These are phyloP conservation scores for Eimeria sp. DNA, from an alignment of 169 alveolate species.

Conservation along the genomic window DNA sequence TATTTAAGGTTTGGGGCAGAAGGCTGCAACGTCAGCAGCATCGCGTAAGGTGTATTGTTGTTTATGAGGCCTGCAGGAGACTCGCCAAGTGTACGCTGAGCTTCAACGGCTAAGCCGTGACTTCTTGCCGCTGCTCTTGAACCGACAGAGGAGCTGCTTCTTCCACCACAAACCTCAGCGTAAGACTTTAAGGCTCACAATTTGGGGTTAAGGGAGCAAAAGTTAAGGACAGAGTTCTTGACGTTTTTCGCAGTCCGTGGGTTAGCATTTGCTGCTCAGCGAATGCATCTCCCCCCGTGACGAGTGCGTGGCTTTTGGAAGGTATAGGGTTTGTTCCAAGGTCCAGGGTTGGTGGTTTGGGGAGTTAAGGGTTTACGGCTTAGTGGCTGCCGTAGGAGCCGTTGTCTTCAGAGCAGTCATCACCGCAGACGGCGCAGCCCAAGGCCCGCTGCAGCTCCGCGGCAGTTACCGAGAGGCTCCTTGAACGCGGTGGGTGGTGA, in stretches of 20 bases:
- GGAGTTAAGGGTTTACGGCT: not conserved
- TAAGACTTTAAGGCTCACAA: not conserved
- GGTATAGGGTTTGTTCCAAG: not conserved
- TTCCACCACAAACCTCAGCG: conserved; percentile 20
- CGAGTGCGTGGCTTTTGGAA: not conserved
- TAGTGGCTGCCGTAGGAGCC: not conserved
- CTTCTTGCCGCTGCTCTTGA: conserved; percentile 56
- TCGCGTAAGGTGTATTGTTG: not conserved
- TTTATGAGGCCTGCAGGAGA: conserved; percentile 39
- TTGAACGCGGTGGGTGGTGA: conserved; percentile 38
- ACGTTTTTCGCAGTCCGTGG: not conserved
- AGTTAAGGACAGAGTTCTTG: not conserved
- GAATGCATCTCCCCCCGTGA: not conserved
- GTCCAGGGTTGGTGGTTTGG: not conserved
- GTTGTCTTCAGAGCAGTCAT: conserved; percentile 20
- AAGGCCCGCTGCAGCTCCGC: conserved; percentile 50
- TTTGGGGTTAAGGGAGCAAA: not conserved
- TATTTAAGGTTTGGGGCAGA: not conserved
- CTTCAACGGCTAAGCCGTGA: conserved; percentile 39
- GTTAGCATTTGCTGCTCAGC: not conserved
- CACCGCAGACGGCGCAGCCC: conserved; percentile 9
- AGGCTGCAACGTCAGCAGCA: not conserved
- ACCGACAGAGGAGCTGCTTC: conserved; percentile 34
- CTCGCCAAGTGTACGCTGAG: conserved; percentile 55
- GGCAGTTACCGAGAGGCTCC: conserved; percentile 26